phyloP scores from a whole-genome alignment of 2,329 filamentous ascomycete species.

The Fusarium sp. region DNA sequence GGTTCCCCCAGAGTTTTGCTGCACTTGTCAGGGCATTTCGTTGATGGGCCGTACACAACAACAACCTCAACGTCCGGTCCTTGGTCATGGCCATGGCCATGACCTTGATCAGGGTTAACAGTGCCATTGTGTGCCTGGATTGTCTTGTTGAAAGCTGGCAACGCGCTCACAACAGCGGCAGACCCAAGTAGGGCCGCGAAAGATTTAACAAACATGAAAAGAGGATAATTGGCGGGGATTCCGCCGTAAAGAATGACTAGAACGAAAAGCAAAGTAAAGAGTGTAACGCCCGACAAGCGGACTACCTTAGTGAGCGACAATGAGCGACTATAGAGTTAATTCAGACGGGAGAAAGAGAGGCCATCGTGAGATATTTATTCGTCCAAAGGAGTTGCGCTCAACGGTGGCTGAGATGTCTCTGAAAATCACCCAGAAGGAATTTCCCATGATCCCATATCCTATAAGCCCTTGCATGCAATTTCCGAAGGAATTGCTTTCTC shows the following conservation, averaged over 20 bases:
- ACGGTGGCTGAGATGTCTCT: background rate
- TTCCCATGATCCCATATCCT: background rate
- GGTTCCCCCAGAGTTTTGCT: background rate
- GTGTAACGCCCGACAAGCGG: background rate
- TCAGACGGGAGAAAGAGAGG: background rate
- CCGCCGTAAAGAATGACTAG: background rate
- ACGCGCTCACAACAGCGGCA: background rate
- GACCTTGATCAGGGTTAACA: background rate
- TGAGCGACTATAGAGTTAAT: background rate
- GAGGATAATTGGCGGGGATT: background rate
- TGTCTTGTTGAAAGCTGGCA: background rate
- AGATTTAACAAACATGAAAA: background rate
- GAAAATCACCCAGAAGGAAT: background rate
- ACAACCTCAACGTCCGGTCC: background rate
- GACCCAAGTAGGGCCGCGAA: background rate
- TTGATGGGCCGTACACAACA: background rate
- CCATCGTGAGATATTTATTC: background rate
- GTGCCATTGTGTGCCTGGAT: background rate
- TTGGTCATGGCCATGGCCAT: background rate
- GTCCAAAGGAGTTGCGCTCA: no score
- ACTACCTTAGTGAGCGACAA: background rate
- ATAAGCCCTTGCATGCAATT: no score
- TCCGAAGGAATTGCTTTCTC: no score
- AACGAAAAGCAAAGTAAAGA: background rate
- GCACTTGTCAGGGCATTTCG: background rate